phyloP scores from a whole-genome alignment of 176 grass and related monocot species.

The Triticum turgidum region DNA sequence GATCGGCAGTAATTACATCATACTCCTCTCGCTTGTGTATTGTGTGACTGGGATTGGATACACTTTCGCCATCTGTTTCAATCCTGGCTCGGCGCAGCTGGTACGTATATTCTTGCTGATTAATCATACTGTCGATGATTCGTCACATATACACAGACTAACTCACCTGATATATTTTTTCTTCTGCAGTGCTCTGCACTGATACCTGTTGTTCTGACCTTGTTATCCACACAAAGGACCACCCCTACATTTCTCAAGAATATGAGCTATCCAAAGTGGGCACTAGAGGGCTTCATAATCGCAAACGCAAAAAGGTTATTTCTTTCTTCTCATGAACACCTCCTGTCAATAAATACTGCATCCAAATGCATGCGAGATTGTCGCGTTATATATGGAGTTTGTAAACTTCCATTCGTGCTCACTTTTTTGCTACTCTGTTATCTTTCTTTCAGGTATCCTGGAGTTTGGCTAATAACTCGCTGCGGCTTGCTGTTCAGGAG shows the following conservation, averaged over 20 bases:
- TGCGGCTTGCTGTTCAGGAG: conserved; percentile 52
- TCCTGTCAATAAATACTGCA: not conserved
- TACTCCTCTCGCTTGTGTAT: conserved; percentile 75
- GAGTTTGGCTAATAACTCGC: conserved; percentile 96
- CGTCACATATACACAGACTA: not conserved
- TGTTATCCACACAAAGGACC: conserved; percentile 57
- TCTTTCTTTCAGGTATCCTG: conserved; percentile 56
- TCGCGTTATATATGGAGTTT: not conserved
- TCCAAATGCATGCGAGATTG: not conserved
- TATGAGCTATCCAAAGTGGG: conserved; percentile 85
- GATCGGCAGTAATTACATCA: conserved; percentile 48
- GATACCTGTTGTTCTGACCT: conserved; percentile 70
- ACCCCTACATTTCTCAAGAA: conserved; percentile 50
- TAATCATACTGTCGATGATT: not conserved
- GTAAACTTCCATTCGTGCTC: not conserved
- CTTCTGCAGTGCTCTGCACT: conserved; percentile 71
- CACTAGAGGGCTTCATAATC: conserved; percentile 79
- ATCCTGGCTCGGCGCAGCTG: conserved; percentile 74
- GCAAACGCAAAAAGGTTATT: conserved; percentile 62
- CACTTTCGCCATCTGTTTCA: conserved; percentile 78
- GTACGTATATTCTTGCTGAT: conserved; percentile 20
- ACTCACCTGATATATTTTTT: not conserved
- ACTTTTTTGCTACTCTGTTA: not conserved
- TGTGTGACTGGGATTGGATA: conserved; percentile 88
- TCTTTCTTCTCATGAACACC: not conserved